Percentiles rank a stretch among this genome's conserved stretches.
phyloP scores from a whole-genome alignment of 805 yeast genomes.

The Yamadazyma nakazawae region DNA sequence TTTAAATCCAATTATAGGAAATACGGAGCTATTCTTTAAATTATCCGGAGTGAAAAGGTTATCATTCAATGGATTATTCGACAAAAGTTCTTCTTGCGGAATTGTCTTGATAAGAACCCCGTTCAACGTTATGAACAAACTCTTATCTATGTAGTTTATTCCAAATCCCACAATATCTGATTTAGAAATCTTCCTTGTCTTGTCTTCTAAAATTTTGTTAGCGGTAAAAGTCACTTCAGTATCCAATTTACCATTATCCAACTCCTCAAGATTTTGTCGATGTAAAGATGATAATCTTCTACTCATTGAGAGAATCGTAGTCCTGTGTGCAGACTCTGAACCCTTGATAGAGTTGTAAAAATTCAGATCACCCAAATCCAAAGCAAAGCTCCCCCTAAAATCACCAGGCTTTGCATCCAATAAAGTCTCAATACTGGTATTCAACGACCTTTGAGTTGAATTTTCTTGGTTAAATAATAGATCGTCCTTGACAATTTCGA shows the following conservation, averaged over 20 bases:
- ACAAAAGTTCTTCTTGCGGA: constrained; percentile 21
- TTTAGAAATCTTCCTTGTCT: constrained; percentile 13
- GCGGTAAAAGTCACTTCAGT: constrained; percentile 36
- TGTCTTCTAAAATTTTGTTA: constrained; percentile 7
- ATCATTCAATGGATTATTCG: constrained; percentile 19
- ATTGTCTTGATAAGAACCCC: constrained; percentile 49
- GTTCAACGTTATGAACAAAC: constrained; percentile 77
- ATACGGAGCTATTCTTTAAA: constrained; percentile 30
- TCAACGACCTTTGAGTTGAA: constrained; percentile 13
- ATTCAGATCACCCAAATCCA: constrained; percentile 37
- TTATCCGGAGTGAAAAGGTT: constrained; percentile 18
- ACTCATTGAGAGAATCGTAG: constrained; percentile 33
- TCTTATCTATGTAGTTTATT: constrained; percentile 58
- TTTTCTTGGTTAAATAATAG: constrained; percentile 20
- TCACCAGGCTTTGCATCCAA: constrained; percentile 38
- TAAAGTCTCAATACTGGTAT: constrained; percentile 21
- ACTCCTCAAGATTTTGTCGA: constrained; percentile 24
- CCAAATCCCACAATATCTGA: constrained; percentile 81
- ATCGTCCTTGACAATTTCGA: constrained; percentile 28
- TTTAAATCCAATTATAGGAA: constrained; percentile 34
- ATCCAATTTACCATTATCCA: constrained; percentile 32
- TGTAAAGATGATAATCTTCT: constrained; percentile 32
- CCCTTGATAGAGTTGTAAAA: constrained; percentile 37
- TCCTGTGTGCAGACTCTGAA: constrained; percentile 26
- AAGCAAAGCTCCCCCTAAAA: constrained; percentile 39